Percentiles rank a stretch among this genome's conserved stretches.
phyloP scores from a whole-genome alignment of 768 basidiomycete genomes.

The Kwoniella bestiolae region DNA sequence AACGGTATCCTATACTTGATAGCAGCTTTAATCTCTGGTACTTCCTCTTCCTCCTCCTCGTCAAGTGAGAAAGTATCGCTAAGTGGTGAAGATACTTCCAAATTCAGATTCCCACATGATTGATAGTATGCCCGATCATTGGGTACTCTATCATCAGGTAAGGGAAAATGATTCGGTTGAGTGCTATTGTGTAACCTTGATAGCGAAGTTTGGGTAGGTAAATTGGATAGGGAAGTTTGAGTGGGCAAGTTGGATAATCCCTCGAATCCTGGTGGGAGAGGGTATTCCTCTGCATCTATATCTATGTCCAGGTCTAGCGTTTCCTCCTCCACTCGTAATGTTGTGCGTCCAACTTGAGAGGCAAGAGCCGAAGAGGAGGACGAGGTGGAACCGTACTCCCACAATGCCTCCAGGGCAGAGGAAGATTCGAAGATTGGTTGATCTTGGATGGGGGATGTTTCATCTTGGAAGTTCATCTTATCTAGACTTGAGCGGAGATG shows the following conservation, averaged over 20 bases:
- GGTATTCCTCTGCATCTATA: constrained; percentile 14
- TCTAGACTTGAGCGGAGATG: too few species aligned
- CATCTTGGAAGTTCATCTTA: neutral
- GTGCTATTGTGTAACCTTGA: neutral
- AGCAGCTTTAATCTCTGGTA: neutral
- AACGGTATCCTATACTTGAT: constrained; percentile 15
- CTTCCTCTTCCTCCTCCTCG: constrained; percentile 14
- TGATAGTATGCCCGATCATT: too few species aligned
- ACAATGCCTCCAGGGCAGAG: constrained; percentile 24
- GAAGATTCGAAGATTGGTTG: neutral
- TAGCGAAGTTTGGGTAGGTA: constrained; percentile 2
- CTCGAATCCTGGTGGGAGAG: constrained; percentile 11
- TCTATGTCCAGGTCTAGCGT: constrained; percentile 3
- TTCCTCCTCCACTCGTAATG: too few species aligned
- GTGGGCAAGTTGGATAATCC: constrained; percentile 4
- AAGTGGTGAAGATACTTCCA: neutral
- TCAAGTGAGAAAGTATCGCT: constrained; percentile 7
- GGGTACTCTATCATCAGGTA: too few species aligned
- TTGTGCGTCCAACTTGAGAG: too few species aligned
- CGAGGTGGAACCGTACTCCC: constrained; percentile 22
- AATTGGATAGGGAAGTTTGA: neutral
- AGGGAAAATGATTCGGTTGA: too few species aligned
- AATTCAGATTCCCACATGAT: neutral
- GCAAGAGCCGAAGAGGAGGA: neutral
- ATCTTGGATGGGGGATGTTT: neutral